Evolutionary conservation across 139 green algal species (phyloP).

Genomic region (Chlamydomonas sp.): DNA sequence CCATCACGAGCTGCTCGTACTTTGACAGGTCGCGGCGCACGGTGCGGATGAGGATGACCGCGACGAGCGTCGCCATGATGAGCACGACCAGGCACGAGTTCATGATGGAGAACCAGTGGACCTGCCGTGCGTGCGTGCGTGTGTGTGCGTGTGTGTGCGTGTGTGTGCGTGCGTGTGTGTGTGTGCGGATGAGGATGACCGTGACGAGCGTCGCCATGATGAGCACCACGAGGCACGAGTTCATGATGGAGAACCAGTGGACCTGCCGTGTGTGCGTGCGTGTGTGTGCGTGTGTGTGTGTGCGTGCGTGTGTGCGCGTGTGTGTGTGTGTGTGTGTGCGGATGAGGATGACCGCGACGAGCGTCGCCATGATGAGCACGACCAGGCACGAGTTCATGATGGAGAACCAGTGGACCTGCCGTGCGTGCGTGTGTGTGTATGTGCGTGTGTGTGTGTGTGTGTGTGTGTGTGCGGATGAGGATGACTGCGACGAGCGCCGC

Average conservation of each 20-base stretch:
- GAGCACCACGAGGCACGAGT: constrained; percentile 88
- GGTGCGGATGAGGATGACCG: constrained; percentile 83
- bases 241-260: constrained; percentile 97
- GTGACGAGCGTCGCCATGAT: constrained; percentile 86
- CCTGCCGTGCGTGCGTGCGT: no score
- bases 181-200: constrained; percentile 86
- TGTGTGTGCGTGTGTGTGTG: no score
- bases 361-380: constrained; percentile 83
- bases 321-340: no score
- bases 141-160: no score
- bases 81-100: constrained; percentile 92
- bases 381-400: constrained; percentile 95
- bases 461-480: constrained; percentile 81
- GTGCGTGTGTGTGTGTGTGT: no score
- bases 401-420: constrained; percentile 90
- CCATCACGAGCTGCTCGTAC: constrained; percentile 88
- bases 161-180: no score
- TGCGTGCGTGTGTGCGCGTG: no score
- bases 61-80: constrained; percentile 85
- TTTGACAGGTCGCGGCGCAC: constrained; percentile 83
- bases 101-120: constrained; percentile 95
- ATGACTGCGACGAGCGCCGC: constrained; percentile 82
- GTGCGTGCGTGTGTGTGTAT: no score
- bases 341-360: constrained; percentile 86
- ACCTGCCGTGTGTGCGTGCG: no score